Base-by-base conservation (phyloP, 1,284 basidiomycete species). In the Microbotryum silenes-acaulis region DNA sequence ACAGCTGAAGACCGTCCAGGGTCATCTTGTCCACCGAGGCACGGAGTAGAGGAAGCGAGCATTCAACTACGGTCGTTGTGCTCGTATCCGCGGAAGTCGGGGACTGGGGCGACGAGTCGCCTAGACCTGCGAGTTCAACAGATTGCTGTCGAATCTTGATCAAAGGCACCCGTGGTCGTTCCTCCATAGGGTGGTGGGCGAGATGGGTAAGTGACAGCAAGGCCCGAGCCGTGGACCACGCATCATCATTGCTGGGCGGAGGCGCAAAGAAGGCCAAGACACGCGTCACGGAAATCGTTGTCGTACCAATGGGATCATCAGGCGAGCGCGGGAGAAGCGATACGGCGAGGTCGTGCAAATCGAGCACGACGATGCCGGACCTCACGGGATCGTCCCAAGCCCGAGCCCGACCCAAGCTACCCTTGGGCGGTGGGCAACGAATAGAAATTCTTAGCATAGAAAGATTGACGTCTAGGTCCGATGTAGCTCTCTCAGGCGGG, bases 1-100 rank as follows among this genome's bases (percentile, higher is more conserved):
- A 89, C 69, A 86, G 85, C 73, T 93, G 90, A 20, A 96, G 73
- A 14, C 83, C 83, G 72, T 93, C 88, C 9, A 91, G 74, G 3
- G 78, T 67, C 7, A 76, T 71, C 72, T 91, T 91, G 5, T 82
- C 79, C 55, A 91, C 70, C 55, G 82, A 77, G 23, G 83, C 75
- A 68, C 84, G 79, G 6, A 87, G 21, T 16, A 68, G 53, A 4
- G 59, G 57, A 27, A 29, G 54, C 44, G 16, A 56, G 6, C 31
- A 25, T 20, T 46, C 21, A 44, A 56, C 6, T 5, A 51, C 20
- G 16, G 33, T 37, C 44, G 29, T 44, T 20, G 51, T 20, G 44
- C 27, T 27, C n/a, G 45, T 6, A 29, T 50, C 25, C 20, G 6
- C 21, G 6, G 37, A 42, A 42, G 37, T 42, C 12, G 37, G 10